Percentiles rank a stretch among this genome's conserved stretches.
phyloP scores from a whole-genome alignment of 2,329 filamentous ascomycete genomes.

The Beauveria bassiana region DNA sequence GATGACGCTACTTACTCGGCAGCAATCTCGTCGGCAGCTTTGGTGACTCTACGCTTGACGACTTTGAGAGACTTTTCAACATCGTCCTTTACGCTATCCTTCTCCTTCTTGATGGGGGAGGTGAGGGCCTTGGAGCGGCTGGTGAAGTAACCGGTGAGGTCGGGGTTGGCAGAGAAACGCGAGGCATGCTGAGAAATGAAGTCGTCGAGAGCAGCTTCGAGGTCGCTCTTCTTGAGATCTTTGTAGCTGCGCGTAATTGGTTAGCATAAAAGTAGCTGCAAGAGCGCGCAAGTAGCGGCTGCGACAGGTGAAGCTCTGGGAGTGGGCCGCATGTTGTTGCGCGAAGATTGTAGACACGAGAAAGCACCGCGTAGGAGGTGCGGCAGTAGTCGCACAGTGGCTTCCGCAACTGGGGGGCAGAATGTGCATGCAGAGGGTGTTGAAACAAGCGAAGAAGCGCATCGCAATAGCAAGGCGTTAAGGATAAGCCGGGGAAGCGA shows the following conservation, averaged over 20 bases:
- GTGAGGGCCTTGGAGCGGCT: constrained; percentile 50
- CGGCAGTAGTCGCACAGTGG: background rate
- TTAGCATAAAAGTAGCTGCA: background rate
- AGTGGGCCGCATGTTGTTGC: background rate
- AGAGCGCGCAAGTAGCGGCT: background rate
- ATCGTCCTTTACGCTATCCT: constrained; percentile 30
- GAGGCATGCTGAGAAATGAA: constrained; percentile 63
- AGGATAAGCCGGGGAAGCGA: background rate
- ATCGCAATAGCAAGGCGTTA: background rate
- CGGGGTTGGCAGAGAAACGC: constrained; percentile 53
- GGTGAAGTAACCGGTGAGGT: constrained; percentile 69
- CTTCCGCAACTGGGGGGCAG: background rate
- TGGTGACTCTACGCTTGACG: constrained; percentile 37
- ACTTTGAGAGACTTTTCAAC: constrained; percentile 34
- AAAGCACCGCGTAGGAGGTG: background rate
- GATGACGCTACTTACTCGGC: constrained; percentile 32
- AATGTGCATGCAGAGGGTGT: background rate
- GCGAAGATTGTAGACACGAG: background rate
- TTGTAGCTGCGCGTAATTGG: constrained; percentile 47
- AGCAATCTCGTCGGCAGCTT: constrained; percentile 37
- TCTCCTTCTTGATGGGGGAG: constrained; percentile 55
- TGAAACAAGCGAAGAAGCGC: background rate
- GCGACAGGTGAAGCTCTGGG: background rate
- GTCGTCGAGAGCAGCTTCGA: constrained; percentile 67
- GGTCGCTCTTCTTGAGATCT: constrained; percentile 66